A percentile compares a stretch with the other conserved stretches of the same genome.
These are phyloP conservation scores for Flagelloscypha sp. DNA, from an alignment of 768 basidiomycete species.

Conservation along the genomic window DNA sequence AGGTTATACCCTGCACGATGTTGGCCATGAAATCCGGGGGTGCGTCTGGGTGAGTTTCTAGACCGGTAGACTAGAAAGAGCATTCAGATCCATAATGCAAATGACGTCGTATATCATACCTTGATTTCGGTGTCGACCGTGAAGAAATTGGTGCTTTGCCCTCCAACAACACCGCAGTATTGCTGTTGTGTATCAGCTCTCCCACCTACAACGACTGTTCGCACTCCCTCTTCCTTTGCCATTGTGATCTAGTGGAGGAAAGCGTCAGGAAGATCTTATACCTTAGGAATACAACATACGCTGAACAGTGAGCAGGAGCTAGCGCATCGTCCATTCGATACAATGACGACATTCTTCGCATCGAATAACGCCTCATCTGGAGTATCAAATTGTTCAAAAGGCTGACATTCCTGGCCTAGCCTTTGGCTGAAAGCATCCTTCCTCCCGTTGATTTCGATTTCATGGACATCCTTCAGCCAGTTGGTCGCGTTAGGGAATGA, in stretches of 20 bases:
- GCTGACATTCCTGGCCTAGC: constrained; percentile 40
- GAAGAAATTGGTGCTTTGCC: constrained; percentile 49
- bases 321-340: constrained; percentile 50
- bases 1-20: constrained; percentile 54
- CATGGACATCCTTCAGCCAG: constrained; percentile 39
- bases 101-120: constrained; percentile 17
- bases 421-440: constrained; percentile 45
- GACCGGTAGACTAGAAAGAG: constrained; percentile 32
- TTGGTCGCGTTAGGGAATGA: constrained; percentile 31
- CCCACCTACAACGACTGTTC: constrained; percentile 52
- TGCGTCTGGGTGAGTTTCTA: constrained; percentile 47
- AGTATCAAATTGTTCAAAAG: constrained; percentile 21
- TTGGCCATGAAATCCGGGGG: constrained; percentile 53
- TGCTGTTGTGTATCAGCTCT: constrained; percentile 38
- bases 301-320: constrained; percentile 42
- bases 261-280: constrained; percentile 12
- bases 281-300: constrained; percentile 18
- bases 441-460: constrained; percentile 36
- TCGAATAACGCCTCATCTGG: constrained; percentile 41
- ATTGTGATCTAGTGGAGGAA: constrained; percentile 43
- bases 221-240: constrained; percentile 49
- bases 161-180: constrained; percentile 58
- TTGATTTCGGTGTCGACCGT: constrained; percentile 56
- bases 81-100: constrained; percentile 1
- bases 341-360: constrained; percentile 38